Conservation (phyloP, 75 land plant genomes). For the Cunninghamia lanceolata region DNA sequence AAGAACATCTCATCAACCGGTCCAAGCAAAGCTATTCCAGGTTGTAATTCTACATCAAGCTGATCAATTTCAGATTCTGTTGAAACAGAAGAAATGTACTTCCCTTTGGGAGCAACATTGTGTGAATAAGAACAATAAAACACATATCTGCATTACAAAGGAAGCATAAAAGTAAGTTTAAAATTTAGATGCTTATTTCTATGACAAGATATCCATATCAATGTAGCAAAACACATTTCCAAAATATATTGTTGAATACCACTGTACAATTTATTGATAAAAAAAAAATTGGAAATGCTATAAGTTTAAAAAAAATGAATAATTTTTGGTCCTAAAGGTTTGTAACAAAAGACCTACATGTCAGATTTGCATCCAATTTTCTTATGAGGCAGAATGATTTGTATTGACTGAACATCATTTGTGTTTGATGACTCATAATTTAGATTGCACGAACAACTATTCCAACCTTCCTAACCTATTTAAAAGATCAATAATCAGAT, state of each 20-base stretch:
- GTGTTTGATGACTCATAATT: conserved; percentile 80
- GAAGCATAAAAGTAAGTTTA: not conserved
- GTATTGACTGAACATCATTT: conserved; percentile 73
- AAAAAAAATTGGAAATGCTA: not conserved
- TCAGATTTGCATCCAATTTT: conserved; percentile 86
- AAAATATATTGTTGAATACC: not conserved
- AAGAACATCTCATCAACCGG: conserved; percentile 79
- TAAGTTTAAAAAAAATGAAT: not conserved
- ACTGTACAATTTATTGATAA: not conserved
- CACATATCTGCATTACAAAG: conserved; percentile 55
- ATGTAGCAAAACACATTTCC: not conserved
- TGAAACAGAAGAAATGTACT: conserved; percentile 85
- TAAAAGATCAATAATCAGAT: not conserved
- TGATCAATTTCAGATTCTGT: conserved; percentile 73
- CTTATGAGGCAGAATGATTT: conserved; percentile 87
- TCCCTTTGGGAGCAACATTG: conserved; percentile 88
- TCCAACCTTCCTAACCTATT: conserved; percentile 68
- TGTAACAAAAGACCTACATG: conserved; percentile 37
- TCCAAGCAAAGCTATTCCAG: conserved; percentile 80
- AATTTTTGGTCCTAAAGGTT: not conserved
- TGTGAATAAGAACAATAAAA: conserved; percentile 88
- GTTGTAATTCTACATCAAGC: conserved; percentile 75
- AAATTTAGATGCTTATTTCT: not conserved
- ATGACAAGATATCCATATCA: not conserved
- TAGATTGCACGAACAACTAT: conserved; percentile 78